A percentile compares a stretch with the other conserved stretches of the same genome.
phyloP scores from a whole-genome alignment of 345 rosid species.

The Mercurialis annua region DNA sequence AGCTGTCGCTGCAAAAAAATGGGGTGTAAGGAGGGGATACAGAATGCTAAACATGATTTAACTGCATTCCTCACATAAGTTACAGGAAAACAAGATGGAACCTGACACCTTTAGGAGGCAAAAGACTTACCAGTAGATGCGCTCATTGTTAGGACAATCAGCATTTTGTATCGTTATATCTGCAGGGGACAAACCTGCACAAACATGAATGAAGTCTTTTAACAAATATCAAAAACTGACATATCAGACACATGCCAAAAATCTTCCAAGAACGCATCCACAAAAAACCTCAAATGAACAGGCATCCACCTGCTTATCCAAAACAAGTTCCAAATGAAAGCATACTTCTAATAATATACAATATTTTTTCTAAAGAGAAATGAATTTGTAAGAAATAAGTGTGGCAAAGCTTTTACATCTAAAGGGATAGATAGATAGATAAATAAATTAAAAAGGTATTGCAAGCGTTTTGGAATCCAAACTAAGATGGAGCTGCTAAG shows the following conservation, averaged over 20 bases:
- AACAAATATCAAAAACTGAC: background rate
- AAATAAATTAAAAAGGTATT: background rate
- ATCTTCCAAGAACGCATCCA: background rate
- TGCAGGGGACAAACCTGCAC: background rate
- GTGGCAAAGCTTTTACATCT: background rate
- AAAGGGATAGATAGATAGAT: background rate
- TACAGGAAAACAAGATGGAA: background rate
- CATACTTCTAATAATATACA: background rate
- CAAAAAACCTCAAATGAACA: background rate
- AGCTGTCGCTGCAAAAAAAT: conserved; percentile 42
- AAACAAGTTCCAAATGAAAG: background rate
- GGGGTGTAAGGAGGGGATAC: background rate
- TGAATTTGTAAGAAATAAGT: background rate
- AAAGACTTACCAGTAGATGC: conserved; percentile 18
- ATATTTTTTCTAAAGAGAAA: too few relatives aligned
- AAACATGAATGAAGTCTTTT: background rate
- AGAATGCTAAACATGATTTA: background rate
- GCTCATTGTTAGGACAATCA: conserved; percentile 11
- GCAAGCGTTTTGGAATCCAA: background rate
- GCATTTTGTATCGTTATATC: conserved; percentile 11
- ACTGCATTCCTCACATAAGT: background rate
- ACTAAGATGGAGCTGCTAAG: background rate
- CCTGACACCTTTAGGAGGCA: too few relatives aligned
- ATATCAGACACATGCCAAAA: background rate
- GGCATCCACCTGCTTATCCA: background rate